Evolutionary conservation across 352 stramenopile genomes (phyloP).

Genomic region (Pythium pyrilobum): DNA sequence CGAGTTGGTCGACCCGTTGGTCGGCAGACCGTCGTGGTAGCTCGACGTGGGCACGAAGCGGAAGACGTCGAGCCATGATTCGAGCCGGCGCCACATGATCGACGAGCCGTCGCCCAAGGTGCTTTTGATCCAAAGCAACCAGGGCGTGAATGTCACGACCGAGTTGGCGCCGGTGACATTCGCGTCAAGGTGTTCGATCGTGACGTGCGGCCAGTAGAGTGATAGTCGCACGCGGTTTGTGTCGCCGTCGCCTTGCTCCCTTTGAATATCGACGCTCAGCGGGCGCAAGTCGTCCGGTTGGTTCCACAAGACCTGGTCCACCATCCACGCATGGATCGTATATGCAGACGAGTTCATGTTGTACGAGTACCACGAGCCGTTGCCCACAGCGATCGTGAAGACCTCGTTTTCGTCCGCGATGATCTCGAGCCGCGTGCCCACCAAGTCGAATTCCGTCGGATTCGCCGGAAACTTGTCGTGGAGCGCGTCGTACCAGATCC

Average conservation of each 20-base stretch:
- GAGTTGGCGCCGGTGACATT: neutral
- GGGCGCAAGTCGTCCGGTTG: too few relatives aligned
- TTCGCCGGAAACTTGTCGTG: neutral
- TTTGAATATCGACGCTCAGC: too few relatives aligned
- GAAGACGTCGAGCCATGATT: constrained; percentile 11
- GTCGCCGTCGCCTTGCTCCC: too few relatives aligned
- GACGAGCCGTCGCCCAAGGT: neutral
- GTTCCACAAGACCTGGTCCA: too few relatives aligned
- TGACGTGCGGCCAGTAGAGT: neutral
- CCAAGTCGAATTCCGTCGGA: neutral
- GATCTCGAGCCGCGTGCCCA: neutral
- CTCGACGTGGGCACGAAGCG: constrained; percentile 1
- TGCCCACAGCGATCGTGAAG: neutral
- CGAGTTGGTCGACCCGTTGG: neutral
- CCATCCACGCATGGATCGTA: neutral
- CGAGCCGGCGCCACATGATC: constrained; percentile 10
- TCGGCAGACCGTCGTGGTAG: constrained; percentile 3
- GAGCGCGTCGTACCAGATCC: neutral
- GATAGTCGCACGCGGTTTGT: neutral
- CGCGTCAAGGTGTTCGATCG: neutral
- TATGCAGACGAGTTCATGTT: neutral
- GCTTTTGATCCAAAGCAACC: neutral
- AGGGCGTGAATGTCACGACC: neutral
- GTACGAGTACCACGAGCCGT: neutral
- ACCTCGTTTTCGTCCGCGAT: neutral